Evolutionary conservation across 2,329 filamentous ascomycete genomes (phyloP), one percentile per base, ranked within the genome.

Genomic region (Biscogniauxia marginata): DNA sequence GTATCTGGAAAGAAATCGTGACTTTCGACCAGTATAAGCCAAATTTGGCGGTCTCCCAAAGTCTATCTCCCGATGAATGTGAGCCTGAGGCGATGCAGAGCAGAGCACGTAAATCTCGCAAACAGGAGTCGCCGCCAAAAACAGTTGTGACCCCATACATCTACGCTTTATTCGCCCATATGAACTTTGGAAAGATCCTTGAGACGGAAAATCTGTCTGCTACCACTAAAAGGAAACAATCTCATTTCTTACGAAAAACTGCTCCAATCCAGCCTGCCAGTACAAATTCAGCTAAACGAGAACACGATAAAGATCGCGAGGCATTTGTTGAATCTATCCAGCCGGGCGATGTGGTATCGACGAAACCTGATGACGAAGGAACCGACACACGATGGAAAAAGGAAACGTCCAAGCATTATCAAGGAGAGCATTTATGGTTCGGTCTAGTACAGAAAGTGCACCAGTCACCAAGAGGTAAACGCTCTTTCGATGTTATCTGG

Each of bases 101-200:
- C n/a, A 57, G 23, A 25, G 54, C 18, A 30, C 11, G 4, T 0
- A 50, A 48, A 21, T 7, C 39, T 30, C 18, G 20, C 23, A 58
- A 52, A 16, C 34, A 61, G 2, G 46, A 46, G 3, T 6, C 25
- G 0, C 50, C 68, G 4, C 58, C 68, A 0, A 67, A 68, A 3
- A 93, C 90, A 0, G 72, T 90, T 0, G 87, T 93, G 0, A 93
- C 91, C 0, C 83, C 86, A 0, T 90, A 88, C 54, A 82, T 89
- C 0, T 80, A 84, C 57, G 66, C 82, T 3, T 83, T 83, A 53
- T 95, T 95, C 60, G 74, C 77, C 3, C 73, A 86, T 19, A 79
- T 91, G 68, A 80, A 80, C 4, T 89, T 87, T 63, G 82, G 77
- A 0, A 67, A 75, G 2, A 73, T 80, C 2, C 73, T 91, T 5